A percentile compares a stretch with the other conserved stretches of the same genome.
These are phyloP conservation scores for Saururus chinensis DNA, from an alignment of 164 flowering plant species.

Conservation along the genomic window DNA sequence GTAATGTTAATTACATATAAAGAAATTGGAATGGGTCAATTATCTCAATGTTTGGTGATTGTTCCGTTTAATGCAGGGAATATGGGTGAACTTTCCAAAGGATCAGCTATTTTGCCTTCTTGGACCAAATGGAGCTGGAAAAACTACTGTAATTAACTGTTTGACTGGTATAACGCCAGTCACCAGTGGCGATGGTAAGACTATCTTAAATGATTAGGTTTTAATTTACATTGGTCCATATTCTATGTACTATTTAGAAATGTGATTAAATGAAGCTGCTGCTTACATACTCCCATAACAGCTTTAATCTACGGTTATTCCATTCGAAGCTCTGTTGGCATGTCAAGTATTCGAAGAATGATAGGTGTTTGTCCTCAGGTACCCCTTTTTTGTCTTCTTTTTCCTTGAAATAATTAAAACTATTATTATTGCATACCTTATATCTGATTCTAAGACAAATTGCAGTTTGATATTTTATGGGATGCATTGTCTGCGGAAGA, in stretches of 20 bases:
- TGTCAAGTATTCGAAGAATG: slow-evolving; percentile 71
- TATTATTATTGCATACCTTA: neutral
- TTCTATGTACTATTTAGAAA: neutral
- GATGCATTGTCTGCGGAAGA: slow-evolving; percentile 76
- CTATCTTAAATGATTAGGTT: neutral
- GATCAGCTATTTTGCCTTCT: slow-evolving; percentile 96
- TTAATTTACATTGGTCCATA: neutral
- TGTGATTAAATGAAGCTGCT: neutral
- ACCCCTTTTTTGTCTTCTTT: slow-evolving; percentile 5
- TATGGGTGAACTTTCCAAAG: slow-evolving; percentile 81
- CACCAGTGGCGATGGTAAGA: slow-evolving; percentile 90
- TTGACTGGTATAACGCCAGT: slow-evolving; percentile 92
- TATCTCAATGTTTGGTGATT: neutral
- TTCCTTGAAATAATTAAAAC: neutral
- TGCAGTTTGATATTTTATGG: slow-evolving; percentile 93
- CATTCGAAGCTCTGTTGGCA: slow-evolving; percentile 63
- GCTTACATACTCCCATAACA: slow-evolving; percentile 19
- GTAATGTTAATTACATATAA: neutral
- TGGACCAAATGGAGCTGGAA: slow-evolving; percentile 99
- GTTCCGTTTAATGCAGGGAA: slow-evolving; percentile 37
- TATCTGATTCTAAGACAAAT: neutral
- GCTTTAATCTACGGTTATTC: slow-evolving; percentile 86
- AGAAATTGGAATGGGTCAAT: too few relatives aligned
- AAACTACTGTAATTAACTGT: slow-evolving; percentile 88
- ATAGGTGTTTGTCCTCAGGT: slow-evolving; percentile 99